Percentiles rank a stretch among this genome's conserved stretches.
These are phyloP conservation scores for Psilocybe mexicana DNA, from an alignment of 1,284 basidiomycete genomes.

Conservation along the genomic window DNA sequence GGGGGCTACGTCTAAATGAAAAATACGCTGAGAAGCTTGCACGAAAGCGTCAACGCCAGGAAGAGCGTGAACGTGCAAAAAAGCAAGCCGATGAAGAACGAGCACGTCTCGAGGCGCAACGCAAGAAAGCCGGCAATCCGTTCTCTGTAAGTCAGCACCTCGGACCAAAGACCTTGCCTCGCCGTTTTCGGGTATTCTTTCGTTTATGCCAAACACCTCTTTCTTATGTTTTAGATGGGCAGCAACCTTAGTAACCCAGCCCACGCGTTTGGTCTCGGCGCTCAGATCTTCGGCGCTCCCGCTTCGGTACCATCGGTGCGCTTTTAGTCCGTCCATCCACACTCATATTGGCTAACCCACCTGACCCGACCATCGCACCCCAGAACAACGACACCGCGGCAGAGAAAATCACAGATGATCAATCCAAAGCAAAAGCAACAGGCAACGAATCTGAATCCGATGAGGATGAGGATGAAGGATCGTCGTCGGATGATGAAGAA, in stretches of 20 bases:
- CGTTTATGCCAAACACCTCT: not conserved
- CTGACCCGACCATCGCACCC: not conserved
- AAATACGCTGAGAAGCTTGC: constrained; percentile 72
- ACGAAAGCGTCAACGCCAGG: constrained; percentile 39
- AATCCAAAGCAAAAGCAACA: constrained; percentile 24
- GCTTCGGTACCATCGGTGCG: constrained; percentile 14
- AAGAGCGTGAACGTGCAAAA: constrained; percentile 41
- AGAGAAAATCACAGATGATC: constrained; percentile 20
- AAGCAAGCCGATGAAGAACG: constrained; percentile 26
- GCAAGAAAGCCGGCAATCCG: constrained; percentile 53
- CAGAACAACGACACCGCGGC: not conserved
- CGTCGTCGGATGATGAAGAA: constrained; percentile 37
- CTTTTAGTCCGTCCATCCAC: constrained; percentile 1
- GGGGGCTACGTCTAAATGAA: constrained; percentile 69
- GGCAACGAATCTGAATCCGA: constrained; percentile 38
- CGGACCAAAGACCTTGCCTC: not conserved
- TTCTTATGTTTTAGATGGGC: constrained; percentile 3
- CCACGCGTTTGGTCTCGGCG: constrained; percentile 54
- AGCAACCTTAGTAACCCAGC: constrained; percentile 20
- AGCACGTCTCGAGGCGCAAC: constrained; percentile 27
- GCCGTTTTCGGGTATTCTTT: not conserved
- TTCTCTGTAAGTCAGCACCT: constrained; percentile 55
- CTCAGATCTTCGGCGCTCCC: constrained; percentile 59
- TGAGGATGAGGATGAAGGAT: constrained; percentile 23
- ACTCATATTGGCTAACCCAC: not conserved